phyloP scores from a whole-genome alignment of 192 early-diverging fungal species.

The Mycoemilia scoparia region DNA sequence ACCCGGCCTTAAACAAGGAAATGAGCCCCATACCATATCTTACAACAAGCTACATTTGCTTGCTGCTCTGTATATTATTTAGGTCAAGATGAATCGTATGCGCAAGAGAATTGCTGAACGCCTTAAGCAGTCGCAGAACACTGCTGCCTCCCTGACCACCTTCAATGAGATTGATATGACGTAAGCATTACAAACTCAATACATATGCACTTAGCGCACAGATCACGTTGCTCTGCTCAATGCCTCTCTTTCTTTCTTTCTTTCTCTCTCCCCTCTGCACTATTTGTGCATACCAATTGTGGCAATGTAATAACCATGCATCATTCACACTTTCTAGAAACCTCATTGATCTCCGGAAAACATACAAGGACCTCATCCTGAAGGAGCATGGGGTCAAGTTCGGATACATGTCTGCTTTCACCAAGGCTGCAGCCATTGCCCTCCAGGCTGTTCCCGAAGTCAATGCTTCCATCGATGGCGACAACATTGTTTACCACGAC shows the following conservation, averaged over 20 bases:
- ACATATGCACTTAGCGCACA: not conserved
- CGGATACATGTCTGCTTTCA: slow-evolving; percentile 96
- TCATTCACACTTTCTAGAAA: slow-evolving; percentile 41
- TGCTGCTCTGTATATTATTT: slow-evolving; percentile 3
- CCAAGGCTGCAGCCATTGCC: slow-evolving; percentile 75
- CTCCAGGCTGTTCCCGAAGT: slow-evolving; percentile 81
- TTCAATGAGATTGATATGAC: slow-evolving; percentile 99
- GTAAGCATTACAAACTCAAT: too few relatives aligned
- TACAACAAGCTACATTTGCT: slow-evolving; percentile 1
- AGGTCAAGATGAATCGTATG: slow-evolving; percentile 99
- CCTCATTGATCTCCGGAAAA: slow-evolving; percentile 75
- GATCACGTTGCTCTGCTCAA: not conserved
- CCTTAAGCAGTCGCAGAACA: slow-evolving; percentile 93
- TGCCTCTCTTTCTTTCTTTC: not conserved
- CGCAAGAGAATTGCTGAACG: slow-evolving; percentile 81
- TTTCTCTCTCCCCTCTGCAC: not conserved
- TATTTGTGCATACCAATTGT: not conserved
- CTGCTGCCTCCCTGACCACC: slow-evolving; percentile 90
- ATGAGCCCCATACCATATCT: too few relatives aligned
- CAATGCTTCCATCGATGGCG: slow-evolving; percentile 89
- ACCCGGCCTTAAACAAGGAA: too few relatives aligned
- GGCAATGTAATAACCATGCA: too few relatives aligned
- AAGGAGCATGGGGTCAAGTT: slow-evolving; percentile 93
- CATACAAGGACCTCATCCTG: slow-evolving; percentile 85
- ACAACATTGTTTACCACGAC: slow-evolving; percentile 80